Conservation (phyloP, 106 monocot genomes). For the Dioscorea dumetorum region DNA sequence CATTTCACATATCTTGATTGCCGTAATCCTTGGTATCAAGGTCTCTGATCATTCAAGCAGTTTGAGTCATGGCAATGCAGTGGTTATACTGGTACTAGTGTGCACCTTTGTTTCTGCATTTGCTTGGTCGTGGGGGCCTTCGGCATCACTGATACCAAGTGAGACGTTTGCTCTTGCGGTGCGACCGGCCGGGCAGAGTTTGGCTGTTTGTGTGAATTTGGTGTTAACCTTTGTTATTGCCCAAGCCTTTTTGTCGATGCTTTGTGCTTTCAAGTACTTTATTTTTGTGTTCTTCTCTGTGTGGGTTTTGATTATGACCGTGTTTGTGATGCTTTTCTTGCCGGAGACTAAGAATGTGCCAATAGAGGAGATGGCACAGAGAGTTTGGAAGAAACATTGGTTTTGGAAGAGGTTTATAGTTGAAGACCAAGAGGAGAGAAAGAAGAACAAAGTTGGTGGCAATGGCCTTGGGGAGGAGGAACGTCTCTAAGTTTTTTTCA, state of each 20-base stretch:
- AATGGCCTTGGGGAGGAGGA: too few species aligned
- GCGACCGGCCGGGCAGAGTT: constrained; percentile 73
- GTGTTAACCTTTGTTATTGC: constrained; percentile 67
- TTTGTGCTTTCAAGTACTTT: constrained; percentile 67
- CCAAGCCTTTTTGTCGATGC: constrained; percentile 72
- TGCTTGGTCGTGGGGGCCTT: constrained; percentile 80
- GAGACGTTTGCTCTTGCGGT: constrained; percentile 70
- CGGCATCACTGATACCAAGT: constrained; percentile 70
- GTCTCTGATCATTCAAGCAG: constrained; percentile 34
- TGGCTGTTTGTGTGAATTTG: constrained; percentile 62
- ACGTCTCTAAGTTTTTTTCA: too few species aligned
- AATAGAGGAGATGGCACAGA: constrained; percentile 44
- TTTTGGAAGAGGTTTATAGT: constrained; percentile 66
- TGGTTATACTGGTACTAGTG: constrained; percentile 51
- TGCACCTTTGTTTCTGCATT: constrained; percentile 63
- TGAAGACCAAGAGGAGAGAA: constrained; percentile 1
- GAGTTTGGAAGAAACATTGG: constrained; percentile 68
- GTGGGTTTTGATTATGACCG: constrained; percentile 73
- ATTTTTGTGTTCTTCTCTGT: constrained; percentile 74
- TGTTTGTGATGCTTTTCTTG: constrained; percentile 41
- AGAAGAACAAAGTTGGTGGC: too few species aligned
- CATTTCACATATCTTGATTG: constrained; percentile 50
- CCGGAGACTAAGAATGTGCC: constrained; percentile 46
- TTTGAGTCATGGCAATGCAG: constrained; percentile 29
- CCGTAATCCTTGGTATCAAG: constrained; percentile 45